phyloP scores from a whole-genome alignment of 129 eudicot species.

The Arctium minus region DNA sequence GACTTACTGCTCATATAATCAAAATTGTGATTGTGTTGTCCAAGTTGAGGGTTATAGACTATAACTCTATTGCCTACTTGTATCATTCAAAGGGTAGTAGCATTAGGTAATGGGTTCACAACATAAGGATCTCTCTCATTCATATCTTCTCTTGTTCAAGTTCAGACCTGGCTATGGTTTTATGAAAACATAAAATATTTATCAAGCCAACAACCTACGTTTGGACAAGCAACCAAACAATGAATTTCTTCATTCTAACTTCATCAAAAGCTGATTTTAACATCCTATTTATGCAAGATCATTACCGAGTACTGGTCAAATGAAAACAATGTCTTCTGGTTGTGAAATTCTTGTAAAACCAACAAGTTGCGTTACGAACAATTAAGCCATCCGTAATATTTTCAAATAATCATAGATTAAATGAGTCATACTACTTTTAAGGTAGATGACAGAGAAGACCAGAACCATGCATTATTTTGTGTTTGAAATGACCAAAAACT shows the following conservation, averaged over 20 bases:
- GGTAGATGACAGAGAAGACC: not conserved
- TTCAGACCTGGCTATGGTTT: not conserved
- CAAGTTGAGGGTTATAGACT: not conserved
- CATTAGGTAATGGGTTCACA: not conserved
- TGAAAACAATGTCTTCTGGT: not conserved
- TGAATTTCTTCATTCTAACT: not conserved
- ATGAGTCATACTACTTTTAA: not conserved
- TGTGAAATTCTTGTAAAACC: slow-evolving; percentile 1
- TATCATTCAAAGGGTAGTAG: not conserved
- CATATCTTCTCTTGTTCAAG: not conserved
- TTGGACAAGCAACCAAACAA: not conserved
- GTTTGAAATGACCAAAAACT: not conserved
- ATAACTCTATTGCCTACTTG: not conserved
- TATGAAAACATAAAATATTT: not conserved
- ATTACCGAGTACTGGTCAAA: not conserved
- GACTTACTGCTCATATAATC: not conserved
- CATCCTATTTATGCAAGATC: not conserved
- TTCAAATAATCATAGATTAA: not conserved
- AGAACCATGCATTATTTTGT: not conserved
- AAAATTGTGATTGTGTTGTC: not conserved
- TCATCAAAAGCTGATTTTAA: not conserved
- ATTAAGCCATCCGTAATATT: not conserved
- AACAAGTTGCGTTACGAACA: not conserved
- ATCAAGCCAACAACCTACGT: not conserved
- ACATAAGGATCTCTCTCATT: not conserved